phyloP scores from a whole-genome alignment of 352 stramenopile species.

The Pythium brachiatum region DNA sequence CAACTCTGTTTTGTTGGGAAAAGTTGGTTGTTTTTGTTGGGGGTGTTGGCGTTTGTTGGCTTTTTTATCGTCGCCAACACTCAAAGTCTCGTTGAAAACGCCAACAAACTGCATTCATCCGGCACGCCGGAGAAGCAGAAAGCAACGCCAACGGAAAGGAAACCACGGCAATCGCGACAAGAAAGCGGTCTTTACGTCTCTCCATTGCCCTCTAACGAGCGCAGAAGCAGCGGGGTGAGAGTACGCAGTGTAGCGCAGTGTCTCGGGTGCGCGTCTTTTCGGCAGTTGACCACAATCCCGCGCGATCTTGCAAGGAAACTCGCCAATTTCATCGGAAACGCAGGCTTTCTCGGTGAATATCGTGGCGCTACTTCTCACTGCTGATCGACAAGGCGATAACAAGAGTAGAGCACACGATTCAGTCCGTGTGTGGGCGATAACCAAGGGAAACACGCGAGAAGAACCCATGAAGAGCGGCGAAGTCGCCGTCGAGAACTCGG shows the following conservation, averaged over 20 bases:
- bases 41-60: constrained; percentile 8
- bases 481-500: constrained; percentile 40
- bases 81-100: constrained; percentile 7
- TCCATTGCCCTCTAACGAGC: neutral
- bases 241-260: neutral
- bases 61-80: constrained; percentile 28
- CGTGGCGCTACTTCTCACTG: neutral
- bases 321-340: neutral
- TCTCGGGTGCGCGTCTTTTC: neutral
- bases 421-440: neutral
- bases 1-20: constrained; percentile 10
- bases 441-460: neutral
- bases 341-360: neutral
- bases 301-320: constrained; percentile 1
- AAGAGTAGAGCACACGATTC: neutral
- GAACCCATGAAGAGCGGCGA: constrained; percentile 31
- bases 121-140: constrained; percentile 10
- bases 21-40: constrained; percentile 2
- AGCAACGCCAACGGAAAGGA: constrained; percentile 1
- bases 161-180: neutral
- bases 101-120: constrained; percentile 16
- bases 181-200: neutral
- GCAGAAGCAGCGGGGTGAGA: neutral
- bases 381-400: neutral
- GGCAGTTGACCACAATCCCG: neutral